Evolutionary conservation across 2,329 filamentous ascomycete species (phyloP).

Genomic region (Paraconiothyrium sp.): DNA sequence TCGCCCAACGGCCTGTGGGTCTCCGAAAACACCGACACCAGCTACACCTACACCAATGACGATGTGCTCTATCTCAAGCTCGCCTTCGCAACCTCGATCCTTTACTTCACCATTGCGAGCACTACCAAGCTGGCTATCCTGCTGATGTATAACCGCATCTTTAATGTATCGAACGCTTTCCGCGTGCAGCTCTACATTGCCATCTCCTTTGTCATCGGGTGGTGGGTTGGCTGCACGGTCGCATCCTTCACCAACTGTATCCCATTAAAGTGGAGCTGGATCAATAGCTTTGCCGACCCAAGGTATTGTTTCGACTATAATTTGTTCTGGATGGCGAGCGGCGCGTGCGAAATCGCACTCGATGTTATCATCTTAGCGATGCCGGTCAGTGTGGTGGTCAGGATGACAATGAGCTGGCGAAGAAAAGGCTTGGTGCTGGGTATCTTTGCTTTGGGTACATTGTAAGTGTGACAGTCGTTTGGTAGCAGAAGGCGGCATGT

Average conservation of each 20-base stretch:
- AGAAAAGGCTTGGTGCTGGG: constrained; percentile 11
- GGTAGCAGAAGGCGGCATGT: background rate
- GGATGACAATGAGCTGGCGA: constrained; percentile 14
- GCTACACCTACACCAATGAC: constrained; percentile 14
- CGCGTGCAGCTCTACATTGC: constrained; percentile 10
- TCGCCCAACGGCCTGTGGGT: constrained; percentile 16
- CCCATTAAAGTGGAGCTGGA: constrained; percentile 17
- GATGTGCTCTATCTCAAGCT: constrained; percentile 17
- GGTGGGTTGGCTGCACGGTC: constrained; percentile 20
- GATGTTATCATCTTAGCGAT: constrained; percentile 16
- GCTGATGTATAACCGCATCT: constrained; percentile 20
- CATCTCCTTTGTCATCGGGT: constrained; percentile 5
- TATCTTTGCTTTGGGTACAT: constrained; percentile 16
- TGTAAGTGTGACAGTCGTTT: constrained; percentile 1
- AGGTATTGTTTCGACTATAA: constrained; percentile 17
- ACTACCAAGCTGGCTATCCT: constrained; percentile 17
- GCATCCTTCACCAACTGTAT: constrained; percentile 17
- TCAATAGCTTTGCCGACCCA: constrained; percentile 15
- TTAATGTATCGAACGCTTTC: constrained; percentile 15
- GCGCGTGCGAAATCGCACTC: constrained; percentile 14
- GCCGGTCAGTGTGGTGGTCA: constrained; percentile 16
- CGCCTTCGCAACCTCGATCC: constrained; percentile 12
- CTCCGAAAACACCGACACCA: constrained; percentile 12
- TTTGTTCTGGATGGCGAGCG: constrained; percentile 18
- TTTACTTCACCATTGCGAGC: constrained; percentile 15